Evolutionary conservation across 495 filamentous ascomycete genomes (phyloP), one percentile per base, ranked within the genome.

Genomic region (Thozetella sp.): DNA sequence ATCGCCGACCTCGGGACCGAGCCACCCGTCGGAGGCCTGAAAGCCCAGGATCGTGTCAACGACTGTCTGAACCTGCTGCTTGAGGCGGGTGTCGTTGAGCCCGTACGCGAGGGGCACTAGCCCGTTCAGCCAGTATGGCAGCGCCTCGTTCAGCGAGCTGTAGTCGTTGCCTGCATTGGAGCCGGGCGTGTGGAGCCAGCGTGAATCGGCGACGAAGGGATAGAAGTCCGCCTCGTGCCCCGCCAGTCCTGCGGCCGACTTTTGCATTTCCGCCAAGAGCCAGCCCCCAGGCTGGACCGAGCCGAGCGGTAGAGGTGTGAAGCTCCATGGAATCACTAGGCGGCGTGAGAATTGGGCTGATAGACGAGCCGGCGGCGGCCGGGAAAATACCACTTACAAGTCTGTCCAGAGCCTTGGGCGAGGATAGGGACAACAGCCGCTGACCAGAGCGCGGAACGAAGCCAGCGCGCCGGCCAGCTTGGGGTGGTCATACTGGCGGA

Each of bases 101-200:
- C 71, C 72, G 62, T 83, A 89, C 2, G 87, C 85, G 24, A 90
- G 70, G 1, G 87, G 86, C 0, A 90, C 88, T 1, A 89, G 68
- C 15, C 83, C 83, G 65, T 89, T 89, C 60, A 88, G 82, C 88
- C 86, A 90, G 65, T 90, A 89, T 2, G 87, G 86, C 2, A 83
- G 74, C 0, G 77, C 83, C 71, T 90, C 86, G 58, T 86, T 78
- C 3, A 89, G 66, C 1, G 59, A 69, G 48, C 82, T 86, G 60
- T 90, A 90, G 66, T 89, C 85, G 6, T 69, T 67, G 0, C 83
- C 83, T 0, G 86, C 68, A 12, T 58, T 63, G 46, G 30, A 37
- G 6, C 64, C 61, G 1, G 55, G 43, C 17, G 61, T 27, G 20
- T 64, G 51, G 79, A 22, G 57, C 86, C 84, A 90, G 10, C 71